Percentiles rank a stretch among this genome's conserved stretches.
These are phyloP conservation scores for Apiotrichum mycotoxinovorans DNA, from an alignment of 1,284 basidiomycete species.

Conservation along the genomic window DNA sequence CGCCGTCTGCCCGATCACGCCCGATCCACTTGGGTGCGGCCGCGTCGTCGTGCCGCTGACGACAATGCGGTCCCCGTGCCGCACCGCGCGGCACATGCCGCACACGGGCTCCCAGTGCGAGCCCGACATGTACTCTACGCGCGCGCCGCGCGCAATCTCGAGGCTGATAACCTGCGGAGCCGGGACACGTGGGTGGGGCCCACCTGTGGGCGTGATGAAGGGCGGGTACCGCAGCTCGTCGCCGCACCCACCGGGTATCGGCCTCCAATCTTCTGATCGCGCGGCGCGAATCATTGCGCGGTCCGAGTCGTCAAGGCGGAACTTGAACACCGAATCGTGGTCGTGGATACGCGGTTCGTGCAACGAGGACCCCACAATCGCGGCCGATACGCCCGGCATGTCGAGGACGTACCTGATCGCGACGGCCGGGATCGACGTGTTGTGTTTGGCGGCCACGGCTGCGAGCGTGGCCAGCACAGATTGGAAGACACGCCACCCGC, in stretches of 20 bases:
- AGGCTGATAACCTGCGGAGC: slow-evolving; percentile 3
- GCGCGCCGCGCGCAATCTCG: not conserved
- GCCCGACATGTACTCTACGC: slow-evolving; percentile 8
- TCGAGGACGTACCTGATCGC: slow-evolving; percentile 18
- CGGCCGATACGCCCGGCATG: slow-evolving; percentile 13
- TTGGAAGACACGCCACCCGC: slow-evolving; percentile 23
- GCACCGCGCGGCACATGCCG: slow-evolving; percentile 11
- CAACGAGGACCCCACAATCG: slow-evolving; percentile 6
- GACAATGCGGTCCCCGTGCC: slow-evolving; percentile 6
- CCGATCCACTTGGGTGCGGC: slow-evolving; percentile 1
- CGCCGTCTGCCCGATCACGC: slow-evolving; percentile 1
- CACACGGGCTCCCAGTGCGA: slow-evolving; percentile 13
- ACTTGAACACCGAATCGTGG: not conserved
- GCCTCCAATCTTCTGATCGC: not conserved
- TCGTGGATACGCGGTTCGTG: not conserved
- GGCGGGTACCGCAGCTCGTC: slow-evolving; percentile 16
- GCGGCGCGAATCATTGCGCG: not conserved
- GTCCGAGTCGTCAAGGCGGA: slow-evolving; percentile 5
- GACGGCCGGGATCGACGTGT: slow-evolving; percentile 12
- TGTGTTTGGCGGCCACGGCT: slow-evolving; percentile 15
- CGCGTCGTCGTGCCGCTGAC: slow-evolving; percentile 17
- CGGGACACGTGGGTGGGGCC: not conserved
- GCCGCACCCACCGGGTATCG: slow-evolving; percentile 4
- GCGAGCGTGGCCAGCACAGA: slow-evolving; percentile 9
- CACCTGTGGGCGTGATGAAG: slow-evolving; percentile 1